A percentile compares a stretch with the other conserved stretches of the same genome.
Evolutionary conservation across 257 asterid species (phyloP).

Genomic region (Striga asiatica): DNA sequence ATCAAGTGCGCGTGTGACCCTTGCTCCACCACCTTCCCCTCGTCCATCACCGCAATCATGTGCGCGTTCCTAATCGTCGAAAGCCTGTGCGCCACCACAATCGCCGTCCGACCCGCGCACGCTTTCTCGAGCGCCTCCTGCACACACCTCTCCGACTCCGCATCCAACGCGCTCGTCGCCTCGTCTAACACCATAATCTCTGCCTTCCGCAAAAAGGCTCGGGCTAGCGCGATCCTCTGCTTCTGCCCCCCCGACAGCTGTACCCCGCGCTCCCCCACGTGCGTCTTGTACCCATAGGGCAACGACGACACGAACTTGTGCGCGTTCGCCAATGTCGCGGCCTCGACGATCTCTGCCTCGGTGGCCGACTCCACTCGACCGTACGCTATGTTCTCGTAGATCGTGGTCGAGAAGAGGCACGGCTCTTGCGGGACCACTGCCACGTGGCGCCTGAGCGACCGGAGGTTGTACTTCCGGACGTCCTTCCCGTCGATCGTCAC

Average conservation of each 20-base stretch:
- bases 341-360: constrained; percentile 64
- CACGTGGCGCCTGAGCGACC: constrained; percentile 54
- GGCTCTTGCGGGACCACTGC: constrained; percentile 87
- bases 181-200: constrained; percentile 71
- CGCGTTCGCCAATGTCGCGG: constrained; percentile 69
- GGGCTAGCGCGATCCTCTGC: constrained; percentile 74
- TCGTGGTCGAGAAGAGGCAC: constrained; percentile 67
- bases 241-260: constrained; percentile 93
- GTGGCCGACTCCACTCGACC: constrained; percentile 74
- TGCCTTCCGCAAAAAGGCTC: constrained; percentile 63
- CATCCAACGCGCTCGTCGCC: constrained; percentile 85
- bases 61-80: constrained; percentile 68
- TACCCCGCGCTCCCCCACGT: constrained; percentile 67
- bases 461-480: constrained; percentile 63
- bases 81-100: constrained; percentile 72
- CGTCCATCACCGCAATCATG: constrained; percentile 72
- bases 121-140: constrained; percentile 39
- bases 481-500: constrained; percentile 68
- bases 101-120: constrained; percentile 68
- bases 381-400: constrained; percentile 71
- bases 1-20: constrained; percentile 78
- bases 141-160: constrained; percentile 32
- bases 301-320: constrained; percentile 43
- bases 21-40: constrained; percentile 79
- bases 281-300: constrained; percentile 40